phyloP scores from a whole-genome alignment of 768 basidiomycete genomes.

The Boletus subcaerulescens region DNA sequence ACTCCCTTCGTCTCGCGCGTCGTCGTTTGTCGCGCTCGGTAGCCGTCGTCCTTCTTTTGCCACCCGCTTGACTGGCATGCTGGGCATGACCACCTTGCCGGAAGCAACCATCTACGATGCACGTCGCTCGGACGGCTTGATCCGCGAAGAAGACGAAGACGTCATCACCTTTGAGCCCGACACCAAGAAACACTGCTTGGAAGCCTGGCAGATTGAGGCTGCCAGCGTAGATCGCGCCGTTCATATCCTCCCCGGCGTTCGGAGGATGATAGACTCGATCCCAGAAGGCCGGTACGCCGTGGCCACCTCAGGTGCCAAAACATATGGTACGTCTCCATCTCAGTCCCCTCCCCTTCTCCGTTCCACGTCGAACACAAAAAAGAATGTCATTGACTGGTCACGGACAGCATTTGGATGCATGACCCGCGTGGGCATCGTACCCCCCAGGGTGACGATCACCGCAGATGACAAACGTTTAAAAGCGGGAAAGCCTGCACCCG shows the following conservation, averaged over 20 bases:
- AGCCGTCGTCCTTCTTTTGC: constrained; percentile 49
- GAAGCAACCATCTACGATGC: constrained; percentile 26
- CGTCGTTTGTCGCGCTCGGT: constrained; percentile 36
- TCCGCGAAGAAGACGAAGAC: constrained; percentile 37
- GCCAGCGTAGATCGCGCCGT: constrained; percentile 58
- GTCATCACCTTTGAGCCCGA: constrained; percentile 26
- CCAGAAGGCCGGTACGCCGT: constrained; percentile 68
- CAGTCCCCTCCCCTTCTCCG: too few relatives aligned
- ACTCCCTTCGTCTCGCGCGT: constrained; percentile 41
- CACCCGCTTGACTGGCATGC: constrained; percentile 37
- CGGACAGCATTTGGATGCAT: constrained; percentile 60
- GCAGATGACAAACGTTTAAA: constrained; percentile 74
- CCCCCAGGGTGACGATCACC: constrained; percentile 68
- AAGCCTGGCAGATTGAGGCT: constrained; percentile 58
- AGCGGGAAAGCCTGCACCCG: constrained; percentile 60
- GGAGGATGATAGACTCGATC: constrained; percentile 59
- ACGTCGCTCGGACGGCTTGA: constrained; percentile 26
- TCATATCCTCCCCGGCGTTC: constrained; percentile 68
- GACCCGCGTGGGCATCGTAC: constrained; percentile 64
- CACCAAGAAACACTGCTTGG: constrained; percentile 32
- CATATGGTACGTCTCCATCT: constrained; percentile 45
- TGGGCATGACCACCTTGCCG: constrained; percentile 37
- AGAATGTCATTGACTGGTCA: too few relatives aligned
- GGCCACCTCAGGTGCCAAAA: constrained; percentile 72
- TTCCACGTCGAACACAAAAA: too few relatives aligned